Evolutionary conservation across 2,329 filamentous ascomycete species (phyloP).

Genomic region (Penicillium sp.): DNA sequence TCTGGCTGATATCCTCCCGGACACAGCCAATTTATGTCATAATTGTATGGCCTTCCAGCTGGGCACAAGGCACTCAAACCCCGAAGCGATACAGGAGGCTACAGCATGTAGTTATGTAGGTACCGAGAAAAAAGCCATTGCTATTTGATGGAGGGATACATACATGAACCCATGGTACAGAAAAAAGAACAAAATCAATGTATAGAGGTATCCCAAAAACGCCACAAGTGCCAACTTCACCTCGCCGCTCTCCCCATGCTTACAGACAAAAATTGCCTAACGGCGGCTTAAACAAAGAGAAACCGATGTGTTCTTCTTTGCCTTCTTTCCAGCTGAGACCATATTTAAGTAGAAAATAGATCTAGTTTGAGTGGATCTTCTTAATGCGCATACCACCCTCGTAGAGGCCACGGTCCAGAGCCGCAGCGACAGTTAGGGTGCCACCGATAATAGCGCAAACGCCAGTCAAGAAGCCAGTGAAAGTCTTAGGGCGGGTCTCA

Average conservation of each 20-base stretch:
- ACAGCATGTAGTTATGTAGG: not conserved
- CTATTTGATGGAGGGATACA: constrained; percentile 7
- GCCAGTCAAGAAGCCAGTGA: constrained; percentile 88
- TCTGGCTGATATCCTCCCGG: not conserved
- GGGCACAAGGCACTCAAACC: not conserved
- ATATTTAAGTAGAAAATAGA: not conserved
- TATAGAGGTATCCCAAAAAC: constrained; percentile 22
- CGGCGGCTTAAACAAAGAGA: not conserved
- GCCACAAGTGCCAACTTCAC: constrained; percentile 15
- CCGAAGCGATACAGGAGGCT: not conserved
- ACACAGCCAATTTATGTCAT: not conserved
- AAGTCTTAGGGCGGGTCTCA: constrained; percentile 84
- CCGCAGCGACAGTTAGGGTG: constrained; percentile 92
- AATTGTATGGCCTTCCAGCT: not conserved
- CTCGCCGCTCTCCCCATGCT: not conserved
- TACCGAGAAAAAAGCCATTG: not conserved
- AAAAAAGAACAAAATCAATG: constrained; percentile 10
- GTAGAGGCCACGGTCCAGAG: constrained; percentile 86
- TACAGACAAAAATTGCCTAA: not conserved
- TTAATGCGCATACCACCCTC: constrained; percentile 82
- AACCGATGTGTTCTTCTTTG: not conserved
- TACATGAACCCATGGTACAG: constrained; percentile 3
- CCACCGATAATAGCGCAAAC: constrained; percentile 94
- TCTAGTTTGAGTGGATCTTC: constrained; percentile 71
- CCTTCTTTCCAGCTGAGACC: not conserved